Percentiles rank a stretch among this genome's conserved stretches.
phyloP scores from a whole-genome alignment of 495 filamentous ascomycete species.

The Lasiosphaeris hirsuta region DNA sequence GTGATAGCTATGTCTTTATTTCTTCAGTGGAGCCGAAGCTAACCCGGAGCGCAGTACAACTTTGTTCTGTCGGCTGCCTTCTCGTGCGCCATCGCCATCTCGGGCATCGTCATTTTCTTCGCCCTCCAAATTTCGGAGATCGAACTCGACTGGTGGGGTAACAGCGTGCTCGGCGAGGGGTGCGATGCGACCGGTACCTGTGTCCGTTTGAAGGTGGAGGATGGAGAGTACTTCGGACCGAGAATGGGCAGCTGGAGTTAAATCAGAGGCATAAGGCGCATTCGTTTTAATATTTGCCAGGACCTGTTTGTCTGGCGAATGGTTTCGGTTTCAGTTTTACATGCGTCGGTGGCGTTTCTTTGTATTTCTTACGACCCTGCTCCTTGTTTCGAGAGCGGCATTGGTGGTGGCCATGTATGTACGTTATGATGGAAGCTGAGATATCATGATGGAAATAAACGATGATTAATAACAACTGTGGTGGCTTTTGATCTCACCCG shows the following conservation, averaged over 20 bases:
- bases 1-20: not conserved
- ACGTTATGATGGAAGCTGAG: too few relatives aligned
- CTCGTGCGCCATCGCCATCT: slow-evolving; percentile 37
- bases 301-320: too few relatives aligned
- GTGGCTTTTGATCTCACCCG: too few relatives aligned
- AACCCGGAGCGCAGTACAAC: slow-evolving; percentile 32
- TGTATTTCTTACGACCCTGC: too few relatives aligned
- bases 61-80: slow-evolving; percentile 40
- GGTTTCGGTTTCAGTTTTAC: too few relatives aligned
- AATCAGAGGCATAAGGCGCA: not conserved
- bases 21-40: not conserved
- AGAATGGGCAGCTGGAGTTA: slow-evolving; percentile 30
- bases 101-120: slow-evolving; percentile 42
- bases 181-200: slow-evolving; percentile 31
- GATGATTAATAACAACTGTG: too few relatives aligned
- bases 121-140: slow-evolving; percentile 32
- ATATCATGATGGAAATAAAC: too few relatives aligned
- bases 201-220: slow-evolving; percentile 18
- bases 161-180: slow-evolving; percentile 27
- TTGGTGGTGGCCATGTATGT: too few relatives aligned
- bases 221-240: slow-evolving; percentile 40
- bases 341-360: too few relatives aligned
- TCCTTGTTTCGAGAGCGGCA: too few relatives aligned
- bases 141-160: slow-evolving; percentile 44
- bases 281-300: too few relatives aligned